These are phyloP conservation scores for Thraustochytrium sp. DNA, from an alignment of 352 stramenopile species.

Conservation along the genomic window DNA sequence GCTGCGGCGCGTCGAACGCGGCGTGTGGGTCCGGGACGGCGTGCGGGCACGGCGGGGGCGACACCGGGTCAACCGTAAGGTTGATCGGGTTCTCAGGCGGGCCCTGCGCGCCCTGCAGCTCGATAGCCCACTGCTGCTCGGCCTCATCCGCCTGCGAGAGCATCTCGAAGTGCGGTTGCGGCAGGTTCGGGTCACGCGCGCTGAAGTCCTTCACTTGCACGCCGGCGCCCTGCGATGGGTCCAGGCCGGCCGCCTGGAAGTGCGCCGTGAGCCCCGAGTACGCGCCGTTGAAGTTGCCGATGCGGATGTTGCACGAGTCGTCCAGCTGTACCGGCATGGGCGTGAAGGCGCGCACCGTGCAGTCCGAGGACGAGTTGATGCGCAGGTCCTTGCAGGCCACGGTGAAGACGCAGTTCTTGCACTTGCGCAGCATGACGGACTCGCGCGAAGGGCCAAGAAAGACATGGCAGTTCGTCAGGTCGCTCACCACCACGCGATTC, in stretches of 20 bases:
- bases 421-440: conserved; percentile 80
- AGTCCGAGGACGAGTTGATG: conserved; percentile 68
- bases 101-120: not conserved
- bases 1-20: not conserved
- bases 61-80: not conserved
- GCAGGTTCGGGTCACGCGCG: conserved; percentile 27
- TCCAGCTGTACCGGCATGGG: conserved; percentile 9
- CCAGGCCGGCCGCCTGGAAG: not conserved
- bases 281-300: conserved; percentile 23
- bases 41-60: not conserved
- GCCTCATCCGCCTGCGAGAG: not conserved
- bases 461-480: conserved; percentile 70
- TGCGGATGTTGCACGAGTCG: not conserved
- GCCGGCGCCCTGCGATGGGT: not conserved
- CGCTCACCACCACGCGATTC: conserved; percentile 79
- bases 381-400: conserved; percentile 80
- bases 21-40: not conserved
- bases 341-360: conserved; percentile 73
- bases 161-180: conserved; percentile 18
- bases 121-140: not conserved
- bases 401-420: conserved; percentile 75
- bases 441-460: conserved; percentile 69
- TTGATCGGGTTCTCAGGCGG: conserved; percentile 13
- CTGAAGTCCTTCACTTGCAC: conserved; percentile 1
- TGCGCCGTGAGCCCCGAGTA: conserved; percentile 28